These are phyloP conservation scores for Microcos paniculata DNA, from an alignment of 345 rosid genomes.

Conservation along the genomic window DNA sequence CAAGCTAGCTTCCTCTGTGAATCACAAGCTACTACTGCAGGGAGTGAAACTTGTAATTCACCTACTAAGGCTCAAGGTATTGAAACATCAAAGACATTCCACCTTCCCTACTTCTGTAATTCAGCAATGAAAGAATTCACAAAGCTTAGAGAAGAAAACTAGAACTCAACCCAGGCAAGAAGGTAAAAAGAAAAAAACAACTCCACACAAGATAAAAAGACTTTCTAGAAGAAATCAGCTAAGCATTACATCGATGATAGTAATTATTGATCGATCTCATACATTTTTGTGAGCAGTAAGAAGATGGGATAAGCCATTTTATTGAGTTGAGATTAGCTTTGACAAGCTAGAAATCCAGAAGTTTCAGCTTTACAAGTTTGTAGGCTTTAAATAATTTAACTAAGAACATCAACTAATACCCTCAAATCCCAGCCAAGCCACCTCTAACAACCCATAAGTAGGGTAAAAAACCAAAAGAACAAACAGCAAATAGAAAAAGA, in stretches of 20 bases:
- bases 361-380: slow-evolving; percentile 24
- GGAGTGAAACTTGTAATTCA: slow-evolving; percentile 26
- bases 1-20: slow-evolving; percentile 6
- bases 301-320: not conserved
- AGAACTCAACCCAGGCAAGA: slow-evolving; percentile 16
- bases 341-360: slow-evolving; percentile 19
- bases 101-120: slow-evolving; percentile 43
- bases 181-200: not conserved
- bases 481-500: not conserved
- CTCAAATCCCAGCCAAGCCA: slow-evolving; percentile 19
- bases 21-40: slow-evolving; percentile 16
- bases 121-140: slow-evolving; percentile 33
- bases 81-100: slow-evolving; percentile 32
- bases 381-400: slow-evolving; percentile 20
- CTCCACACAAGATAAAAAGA: slow-evolving; percentile 8
- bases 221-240: not conserved
- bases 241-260: not conserved
- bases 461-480: slow-evolving; percentile 4
- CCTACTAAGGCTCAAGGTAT: slow-evolving; percentile 32
- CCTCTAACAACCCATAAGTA: slow-evolving; percentile 25
- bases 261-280: not conserved
- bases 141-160: slow-evolving; percentile 22
- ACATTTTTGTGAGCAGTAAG: not conserved
- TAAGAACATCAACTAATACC: slow-evolving; percentile 9
- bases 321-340: not conserved